A percentile compares a stretch with the other conserved stretches of the same genome.
phyloP scores from a whole-genome alignment of 2,329 filamentous ascomycete genomes.

The Aaosphaeria pasadenensis region DNA sequence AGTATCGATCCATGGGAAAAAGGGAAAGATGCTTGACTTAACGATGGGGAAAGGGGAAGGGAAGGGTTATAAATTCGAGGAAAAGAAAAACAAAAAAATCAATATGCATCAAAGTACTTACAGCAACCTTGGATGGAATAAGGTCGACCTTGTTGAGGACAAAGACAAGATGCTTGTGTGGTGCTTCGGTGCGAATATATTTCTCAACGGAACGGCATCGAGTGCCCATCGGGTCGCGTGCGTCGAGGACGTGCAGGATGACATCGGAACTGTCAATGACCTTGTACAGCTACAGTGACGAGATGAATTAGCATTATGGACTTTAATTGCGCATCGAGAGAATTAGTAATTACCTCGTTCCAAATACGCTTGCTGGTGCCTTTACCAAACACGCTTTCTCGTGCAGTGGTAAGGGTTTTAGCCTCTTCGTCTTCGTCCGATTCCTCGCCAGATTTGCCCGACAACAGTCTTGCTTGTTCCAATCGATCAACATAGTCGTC shows the following conservation, averaged over 20 bases:
- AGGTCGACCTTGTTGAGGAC: constrained; percentile 90
- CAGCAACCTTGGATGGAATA: constrained; percentile 86
- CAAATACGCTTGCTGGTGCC: constrained; percentile 78
- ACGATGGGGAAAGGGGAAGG: constrained; percentile 68
- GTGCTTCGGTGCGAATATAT: constrained; percentile 87
- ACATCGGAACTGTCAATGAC: constrained; percentile 96
- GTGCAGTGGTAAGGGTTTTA: constrained; percentile 44
- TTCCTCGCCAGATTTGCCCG: constrained; percentile 63
- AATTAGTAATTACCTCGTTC: constrained; percentile 73
- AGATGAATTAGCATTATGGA: too few species aligned
- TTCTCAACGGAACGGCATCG: constrained; percentile 87
- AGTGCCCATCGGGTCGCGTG: constrained; percentile 65
- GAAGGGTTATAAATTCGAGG: constrained; percentile 15
- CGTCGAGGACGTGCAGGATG: constrained; percentile 86
- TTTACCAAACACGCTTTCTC: constrained; percentile 80
- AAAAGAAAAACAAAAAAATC: background rate
- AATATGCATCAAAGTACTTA: constrained; percentile 59
- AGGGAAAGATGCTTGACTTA: constrained; percentile 86
- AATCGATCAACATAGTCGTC: constrained; percentile 76
- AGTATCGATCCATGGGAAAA: constrained; percentile 75
- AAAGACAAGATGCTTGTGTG: constrained; percentile 93
- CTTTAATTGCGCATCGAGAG: too few species aligned
- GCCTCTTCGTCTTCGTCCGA: constrained; percentile 34
- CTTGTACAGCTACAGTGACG: constrained; percentile 65
- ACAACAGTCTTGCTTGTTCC: constrained; percentile 74